A percentile compares a stretch with the other conserved stretches of the same genome.
Conservation (phyloP, 805 yeast species). For the Gaillardinia entomophila region DNA sequence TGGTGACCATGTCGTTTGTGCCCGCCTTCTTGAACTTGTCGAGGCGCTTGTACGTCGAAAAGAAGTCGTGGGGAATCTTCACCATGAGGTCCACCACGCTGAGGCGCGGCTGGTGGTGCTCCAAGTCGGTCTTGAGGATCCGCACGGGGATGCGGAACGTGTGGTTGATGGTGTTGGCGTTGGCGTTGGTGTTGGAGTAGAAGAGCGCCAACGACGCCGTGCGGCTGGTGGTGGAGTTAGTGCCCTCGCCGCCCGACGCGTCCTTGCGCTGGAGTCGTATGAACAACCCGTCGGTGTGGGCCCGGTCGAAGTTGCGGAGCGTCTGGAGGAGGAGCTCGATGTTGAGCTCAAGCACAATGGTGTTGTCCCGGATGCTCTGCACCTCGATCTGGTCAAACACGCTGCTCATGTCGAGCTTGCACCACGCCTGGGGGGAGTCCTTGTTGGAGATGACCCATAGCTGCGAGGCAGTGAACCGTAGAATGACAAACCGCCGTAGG, state of each 20-base stretch:
- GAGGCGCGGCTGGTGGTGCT: conserved; percentile 60
- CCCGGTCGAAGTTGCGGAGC: conserved; percentile 48
- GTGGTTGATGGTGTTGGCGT: conserved; percentile 49
- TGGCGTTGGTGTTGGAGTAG: conserved; percentile 42
- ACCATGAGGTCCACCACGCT: conserved; percentile 51
- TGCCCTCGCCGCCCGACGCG: conserved; percentile 16
- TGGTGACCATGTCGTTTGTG: conserved; percentile 36
- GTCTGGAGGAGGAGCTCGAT: conserved; percentile 57
- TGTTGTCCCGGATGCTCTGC: conserved; percentile 46
- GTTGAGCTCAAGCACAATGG: conserved; percentile 56
- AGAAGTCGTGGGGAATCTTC: conserved; percentile 45
- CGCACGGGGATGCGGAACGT: conserved; percentile 69
- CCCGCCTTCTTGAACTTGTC: conserved; percentile 52
- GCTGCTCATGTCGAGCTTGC: conserved; percentile 41
- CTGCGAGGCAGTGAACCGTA: conserved; percentile 48
- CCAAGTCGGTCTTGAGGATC: conserved; percentile 50
- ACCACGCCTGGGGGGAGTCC: conserved; percentile 60
- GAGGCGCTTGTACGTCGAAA: conserved; percentile 50
- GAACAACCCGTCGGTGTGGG: conserved; percentile 45
- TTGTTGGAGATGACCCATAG: conserved; percentile 45
- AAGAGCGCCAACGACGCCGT: conserved; percentile 51
- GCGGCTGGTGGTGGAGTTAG: conserved; percentile 22
- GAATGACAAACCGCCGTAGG: conserved; percentile 49
- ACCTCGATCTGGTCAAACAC: conserved; percentile 48
- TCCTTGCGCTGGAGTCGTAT: conserved; percentile 47